Conservation (phyloP, 345 rosid genomes). For the Populus deltoides region DNA sequence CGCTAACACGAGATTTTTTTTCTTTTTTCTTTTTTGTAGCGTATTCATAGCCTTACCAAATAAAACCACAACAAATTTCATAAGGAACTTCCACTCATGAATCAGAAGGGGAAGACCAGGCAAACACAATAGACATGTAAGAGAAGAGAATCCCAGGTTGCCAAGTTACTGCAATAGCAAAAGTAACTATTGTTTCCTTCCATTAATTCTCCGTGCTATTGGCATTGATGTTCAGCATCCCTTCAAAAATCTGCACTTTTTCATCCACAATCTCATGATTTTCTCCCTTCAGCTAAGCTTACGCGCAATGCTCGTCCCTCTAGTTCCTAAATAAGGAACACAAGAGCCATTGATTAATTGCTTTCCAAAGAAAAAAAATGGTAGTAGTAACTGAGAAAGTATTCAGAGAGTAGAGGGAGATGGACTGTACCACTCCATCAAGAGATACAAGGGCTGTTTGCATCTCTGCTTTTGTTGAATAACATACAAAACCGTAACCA, state of each 20-base stretch:
- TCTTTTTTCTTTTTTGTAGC: neutral
- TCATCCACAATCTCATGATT: slow-evolving; percentile 16
- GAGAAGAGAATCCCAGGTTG: neutral
- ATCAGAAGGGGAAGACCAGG: neutral
- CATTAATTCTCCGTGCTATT: neutral
- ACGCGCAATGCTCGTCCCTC: slow-evolving; percentile 76
- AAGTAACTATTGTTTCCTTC: neutral
- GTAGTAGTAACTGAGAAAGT: neutral
- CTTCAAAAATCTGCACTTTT: slow-evolving; percentile 1
- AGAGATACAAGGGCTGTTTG: slow-evolving; percentile 68
- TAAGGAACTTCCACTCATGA: neutral
- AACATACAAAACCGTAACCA: slow-evolving; percentile 84
- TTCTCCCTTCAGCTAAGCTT: slow-evolving; percentile 73
- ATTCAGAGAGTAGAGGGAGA: neutral
- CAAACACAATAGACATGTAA: neutral
- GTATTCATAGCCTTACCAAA: neutral
- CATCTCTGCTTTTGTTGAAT: slow-evolving; percentile 63
- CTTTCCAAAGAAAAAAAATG: neutral
- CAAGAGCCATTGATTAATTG: neutral
- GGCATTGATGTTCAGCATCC: neutral
- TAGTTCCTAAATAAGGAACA: slow-evolving; percentile 40
- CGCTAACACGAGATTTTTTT: neutral
- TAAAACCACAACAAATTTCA: neutral
- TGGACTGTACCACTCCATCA: slow-evolving; percentile 52
- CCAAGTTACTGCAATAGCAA: neutral